A percentile compares a stretch with the other conserved stretches of the same genome.
phyloP scores from a whole-genome alignment of 768 basidiomycete species.

The Russula olivacea region DNA sequence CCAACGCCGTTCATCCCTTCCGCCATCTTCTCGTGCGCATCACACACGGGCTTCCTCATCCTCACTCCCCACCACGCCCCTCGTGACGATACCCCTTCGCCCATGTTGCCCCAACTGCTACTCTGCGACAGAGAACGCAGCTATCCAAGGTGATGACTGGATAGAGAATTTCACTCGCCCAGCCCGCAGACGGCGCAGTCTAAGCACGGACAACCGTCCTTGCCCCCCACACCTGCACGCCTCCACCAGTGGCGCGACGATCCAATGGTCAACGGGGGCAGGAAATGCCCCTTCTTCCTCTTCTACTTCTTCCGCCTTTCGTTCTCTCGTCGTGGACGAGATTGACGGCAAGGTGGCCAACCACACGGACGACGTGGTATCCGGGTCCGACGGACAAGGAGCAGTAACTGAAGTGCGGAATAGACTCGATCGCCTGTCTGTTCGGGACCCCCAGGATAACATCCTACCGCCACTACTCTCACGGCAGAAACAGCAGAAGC shows the following conservation, averaged over 20 bases:
- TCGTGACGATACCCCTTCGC: slow-evolving; percentile 59
- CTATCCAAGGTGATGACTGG: slow-evolving; percentile 53
- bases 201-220: slow-evolving; percentile 28
- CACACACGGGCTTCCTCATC: slow-evolving; percentile 20
- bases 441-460: slow-evolving; percentile 4
- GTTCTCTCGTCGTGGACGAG: slow-evolving; percentile 16
- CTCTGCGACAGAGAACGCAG: slow-evolving; percentile 49
- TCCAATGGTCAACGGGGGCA: slow-evolving; percentile 18
- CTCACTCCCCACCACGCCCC: slow-evolving; percentile 27
- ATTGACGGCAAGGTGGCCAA: not conserved
- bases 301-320: slow-evolving; percentile 20
- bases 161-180: slow-evolving; percentile 57
- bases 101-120: slow-evolving; percentile 66
- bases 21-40: not conserved
- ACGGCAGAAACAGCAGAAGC: not conserved
- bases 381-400: not conserved
- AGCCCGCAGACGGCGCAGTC: slow-evolving; percentile 51
- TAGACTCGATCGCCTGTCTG: not conserved
- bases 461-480: slow-evolving; percentile 15
- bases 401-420: not conserved
- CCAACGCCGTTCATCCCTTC: slow-evolving; percentile 34
- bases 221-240: slow-evolving; percentile 14
- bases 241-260: slow-evolving; percentile 12
- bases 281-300: slow-evolving; percentile 24
- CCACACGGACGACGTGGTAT: not conserved